Base-by-base conservation (phyloP, 2,329 filamentous ascomycete genomes). In the Dryadomyces sulphureus region DNA sequence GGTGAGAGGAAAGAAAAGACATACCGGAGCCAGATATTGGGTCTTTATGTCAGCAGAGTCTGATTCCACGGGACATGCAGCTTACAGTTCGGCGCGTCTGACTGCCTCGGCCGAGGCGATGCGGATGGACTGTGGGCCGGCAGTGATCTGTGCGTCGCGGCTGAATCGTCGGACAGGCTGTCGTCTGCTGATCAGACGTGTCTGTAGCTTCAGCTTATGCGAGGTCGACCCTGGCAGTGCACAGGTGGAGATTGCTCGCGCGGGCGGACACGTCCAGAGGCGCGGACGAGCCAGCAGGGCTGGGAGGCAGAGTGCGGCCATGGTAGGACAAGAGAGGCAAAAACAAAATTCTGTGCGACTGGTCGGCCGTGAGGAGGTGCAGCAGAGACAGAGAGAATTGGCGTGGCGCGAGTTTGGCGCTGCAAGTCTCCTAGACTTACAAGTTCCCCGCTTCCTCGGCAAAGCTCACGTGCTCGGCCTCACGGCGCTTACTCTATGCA, bases 101-200 rank as follows among this genome's bases (percentile, higher is more conserved):
- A 35, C 17, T 36, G 54, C 52, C 54, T 49, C 56, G 49, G 56
- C 35, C 16, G 52, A 50, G 3, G 47, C 48, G 17, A 57, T 50
- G 39, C 53, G 50, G 12, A 52, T 45, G 5, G 47, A n/a, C 14
- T 14, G 20, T 9, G 43, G 38, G 19, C 43, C 47, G 19, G 17
- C 25, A 2, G 35, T 36, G 20, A 52, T 46, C 5, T 46, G 21
- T 27, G 53, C 50, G 8, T 45, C 47, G 36, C 32, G 19, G 20
- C 44, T 41, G 8, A 51, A 48, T 1, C 34, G 9, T 14, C 48
- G 38, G 17, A 12, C 21, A 11, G n/a, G 4, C 22, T 22, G 25
- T 14, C 27, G 44, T 9, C 38, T 21, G 12, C 20, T 3, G 8
- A n/a, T 22, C 22, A 16, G 16, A 27, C 25, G 17, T 8, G 14